Evolutionary conservation across 179 eudicot species (phyloP).

Genomic region (Corrigiola litoralis): DNA sequence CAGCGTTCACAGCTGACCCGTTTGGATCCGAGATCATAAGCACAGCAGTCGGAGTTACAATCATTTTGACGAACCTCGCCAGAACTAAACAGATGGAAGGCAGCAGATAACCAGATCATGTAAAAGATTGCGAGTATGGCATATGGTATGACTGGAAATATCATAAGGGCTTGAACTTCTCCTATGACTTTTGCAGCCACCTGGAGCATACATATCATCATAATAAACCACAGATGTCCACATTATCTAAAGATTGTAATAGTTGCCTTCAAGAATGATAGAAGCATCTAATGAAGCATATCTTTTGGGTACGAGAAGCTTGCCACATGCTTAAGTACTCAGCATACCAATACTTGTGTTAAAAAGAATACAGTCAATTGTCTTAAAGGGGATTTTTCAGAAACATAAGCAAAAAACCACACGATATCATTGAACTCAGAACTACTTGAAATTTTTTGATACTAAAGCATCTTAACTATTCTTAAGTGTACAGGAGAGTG

Average conservation of each 20-base stretch:
- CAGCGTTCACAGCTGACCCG: slow-evolving; percentile 84
- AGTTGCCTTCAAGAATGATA: neutral
- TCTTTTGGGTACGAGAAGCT: neutral
- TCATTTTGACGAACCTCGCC: slow-evolving; percentile 73
- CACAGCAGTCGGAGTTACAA: slow-evolving; percentile 80
- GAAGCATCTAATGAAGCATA: neutral
- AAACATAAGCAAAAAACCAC: neutral
- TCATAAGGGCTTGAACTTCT: slow-evolving; percentile 92
- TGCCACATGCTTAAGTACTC: neutral
- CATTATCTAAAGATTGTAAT: neutral
- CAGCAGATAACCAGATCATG: slow-evolving; percentile 94
- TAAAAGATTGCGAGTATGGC: slow-evolving; percentile 69
- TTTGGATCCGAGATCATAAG: slow-evolving; percentile 68
- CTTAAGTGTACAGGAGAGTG: neutral
- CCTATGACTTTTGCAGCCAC: slow-evolving; percentile 99
- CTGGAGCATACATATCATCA: slow-evolving; percentile 28
- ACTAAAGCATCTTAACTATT: neutral
- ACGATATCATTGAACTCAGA: neutral
- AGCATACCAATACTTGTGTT: neutral
- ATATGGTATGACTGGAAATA: slow-evolving; percentile 84
- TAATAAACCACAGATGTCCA: neutral
- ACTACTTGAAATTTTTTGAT: neutral
- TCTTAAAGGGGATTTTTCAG: neutral
- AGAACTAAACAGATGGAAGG: slow-evolving; percentile 82
- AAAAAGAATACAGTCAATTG: neutral